A percentile compares a stretch with the other conserved stretches of the same genome.
Conservation (phyloP, 1,284 basidiomycete species). For the Sporisorium iseilematis-ciliati region DNA sequence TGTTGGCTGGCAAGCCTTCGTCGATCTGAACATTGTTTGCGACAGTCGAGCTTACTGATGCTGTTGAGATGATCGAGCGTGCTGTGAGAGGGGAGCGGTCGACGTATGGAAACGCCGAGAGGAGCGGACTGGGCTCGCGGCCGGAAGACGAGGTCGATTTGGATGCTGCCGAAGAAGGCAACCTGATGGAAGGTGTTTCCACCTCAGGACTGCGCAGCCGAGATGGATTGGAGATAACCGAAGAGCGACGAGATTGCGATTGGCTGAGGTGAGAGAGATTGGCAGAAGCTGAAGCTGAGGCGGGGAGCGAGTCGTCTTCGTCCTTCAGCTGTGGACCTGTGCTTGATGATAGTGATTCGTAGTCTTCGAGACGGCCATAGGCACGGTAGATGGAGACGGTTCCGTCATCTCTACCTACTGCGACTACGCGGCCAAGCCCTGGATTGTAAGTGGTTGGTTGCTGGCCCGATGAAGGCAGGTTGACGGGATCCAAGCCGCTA, state of each 20-base stretch:
- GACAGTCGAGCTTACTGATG: constrained; percentile 33
- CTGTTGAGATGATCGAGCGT: constrained; percentile 34
- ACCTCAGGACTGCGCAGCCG: constrained; percentile 34
- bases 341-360: constrained; percentile 5
- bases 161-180: constrained; percentile 14
- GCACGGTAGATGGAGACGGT: constrained; percentile 35
- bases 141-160: constrained; percentile 24
- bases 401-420: constrained; percentile 38
- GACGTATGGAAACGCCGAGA: constrained; percentile 15
- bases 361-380: constrained; percentile 38
- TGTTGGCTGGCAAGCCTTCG: constrained; percentile 22
- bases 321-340: neutral
- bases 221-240: constrained; percentile 20
- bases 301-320: constrained; percentile 18
- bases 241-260: constrained; percentile 26
- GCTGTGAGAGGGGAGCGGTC: constrained; percentile 28
- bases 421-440: constrained; percentile 31
- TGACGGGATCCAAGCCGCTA: constrained; percentile 17
- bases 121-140: constrained; percentile 28
- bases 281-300: constrained; percentile 30
- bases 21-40: constrained; percentile 48
- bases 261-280: constrained; percentile 23
- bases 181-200: constrained; percentile 29
- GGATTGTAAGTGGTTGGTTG: constrained; percentile 28
- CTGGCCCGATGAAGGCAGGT: neutral